Conservation (phyloP, 345 rosid genomes). For the Linum tenue region DNA sequence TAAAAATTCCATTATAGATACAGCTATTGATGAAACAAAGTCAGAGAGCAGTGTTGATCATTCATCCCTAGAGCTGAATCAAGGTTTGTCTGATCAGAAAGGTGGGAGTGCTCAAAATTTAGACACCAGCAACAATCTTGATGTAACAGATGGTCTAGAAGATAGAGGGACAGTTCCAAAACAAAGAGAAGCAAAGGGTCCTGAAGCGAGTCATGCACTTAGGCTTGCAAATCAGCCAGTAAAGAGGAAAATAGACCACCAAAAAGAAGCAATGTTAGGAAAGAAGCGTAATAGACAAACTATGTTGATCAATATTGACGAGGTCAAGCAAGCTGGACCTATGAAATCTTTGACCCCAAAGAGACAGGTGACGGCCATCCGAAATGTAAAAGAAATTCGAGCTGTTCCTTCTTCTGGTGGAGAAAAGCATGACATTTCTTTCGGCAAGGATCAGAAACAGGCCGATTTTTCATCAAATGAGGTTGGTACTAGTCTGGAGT, state of each 20-base stretch:
- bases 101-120: conserved; percentile 28
- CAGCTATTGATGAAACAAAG: conserved; percentile 23
- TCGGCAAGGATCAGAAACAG: conserved; percentile 53
- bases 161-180: conserved; percentile 34
- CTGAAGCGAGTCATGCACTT: conserved; percentile 68
- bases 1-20: conserved; percentile 14
- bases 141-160: conserved; percentile 37
- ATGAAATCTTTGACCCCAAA: conserved; percentile 69
- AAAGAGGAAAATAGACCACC: conserved; percentile 86
- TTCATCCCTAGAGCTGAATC: conserved; percentile 27
- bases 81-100: conserved; percentile 33
- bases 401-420: conserved; percentile 31
- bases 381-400: conserved; percentile 73
- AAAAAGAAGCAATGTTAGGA: conserved; percentile 93
- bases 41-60: conserved; percentile 19
- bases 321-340: conserved; percentile 81
- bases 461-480: conserved; percentile 44
- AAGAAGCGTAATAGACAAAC: conserved; percentile 95
- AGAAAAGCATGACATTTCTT: conserved; percentile 37
- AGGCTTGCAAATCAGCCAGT: conserved; percentile 58
- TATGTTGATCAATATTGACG: conserved; percentile 80
- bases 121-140: conserved; percentile 38
- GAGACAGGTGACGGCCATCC: conserved; percentile 56
- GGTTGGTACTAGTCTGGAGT: conserved; percentile 39
- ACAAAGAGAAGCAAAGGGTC: conserved; percentile 72